Base-by-base conservation (phyloP, 768 basidiomycete species). In the Serendipita sp. region DNA sequence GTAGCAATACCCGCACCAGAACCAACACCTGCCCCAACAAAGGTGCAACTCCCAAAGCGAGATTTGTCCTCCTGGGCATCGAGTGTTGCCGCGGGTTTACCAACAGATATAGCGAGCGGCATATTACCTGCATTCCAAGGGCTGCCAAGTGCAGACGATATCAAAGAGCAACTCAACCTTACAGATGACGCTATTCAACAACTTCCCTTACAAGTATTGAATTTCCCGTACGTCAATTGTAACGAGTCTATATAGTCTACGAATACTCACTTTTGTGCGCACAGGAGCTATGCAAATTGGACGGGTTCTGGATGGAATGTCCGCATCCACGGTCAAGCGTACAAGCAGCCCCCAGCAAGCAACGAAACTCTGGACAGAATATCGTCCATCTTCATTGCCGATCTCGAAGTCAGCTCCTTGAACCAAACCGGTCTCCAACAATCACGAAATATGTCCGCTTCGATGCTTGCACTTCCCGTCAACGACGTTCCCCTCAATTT, bases 371-470 rank as follows among this genome's bases (percentile, higher is more conserved):
- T 61, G 3, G 60, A 61, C 22, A 30, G 42, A 7, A 43, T 43
- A 4, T 38, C 60, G 4, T 61, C 60, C 41, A 38, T 61, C 31
- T 61, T 61, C 22, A 38, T 61, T 33, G 17, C 60, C 60, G 60
- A 61, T 33, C 60, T 61, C n/a, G 60, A 61, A 5, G 22, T 24
- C 34, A n/a, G n/a, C 28, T 22, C 16, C 11, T 22, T 61, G 7
- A 61, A 38, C 3, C 9, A 61, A 20, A 41, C 60, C 4, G 34
- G 31, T 7, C 30, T 16, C 13, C 17, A 22, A 16, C 60, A 61
- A 33, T 41, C 34, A 38, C 60, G 60, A 7, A 61, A 61, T 33
- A 61, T 61, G 34, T 38, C n/a, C 22, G 60, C 60, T n/a, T 61
- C 30, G 28, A 38, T 61, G 34, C 30, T 61, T 13, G 60, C 60